Evolutionary conservation across 352 stramenopile species (phyloP), one percentile per base, ranked within the genome.

Genomic region (Pythium utonaiense): DNA sequence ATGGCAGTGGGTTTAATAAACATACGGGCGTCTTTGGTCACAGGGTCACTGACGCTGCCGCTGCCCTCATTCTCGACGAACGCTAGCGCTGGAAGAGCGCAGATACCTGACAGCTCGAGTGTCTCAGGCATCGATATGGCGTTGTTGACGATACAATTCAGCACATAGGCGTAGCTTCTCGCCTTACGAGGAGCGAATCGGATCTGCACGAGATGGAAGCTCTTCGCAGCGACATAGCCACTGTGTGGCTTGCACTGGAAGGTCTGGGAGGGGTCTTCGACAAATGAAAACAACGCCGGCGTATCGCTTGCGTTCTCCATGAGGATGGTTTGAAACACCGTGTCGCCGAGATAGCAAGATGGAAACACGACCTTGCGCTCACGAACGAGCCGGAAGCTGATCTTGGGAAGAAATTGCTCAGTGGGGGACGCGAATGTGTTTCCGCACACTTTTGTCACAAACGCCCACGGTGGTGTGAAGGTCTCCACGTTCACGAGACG

Each of bases 401-500:
- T 74, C 58, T 96, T 96, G 8, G 92, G 76, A 8, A 97, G 68
- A 50, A 98, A 97, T 48, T 97, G 90, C 40, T 94, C 80, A 5
- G 75, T 83, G 0, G 71, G 69, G 14, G 78, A 89, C 16, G 73
- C 45, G 57, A 97, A 98, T 7, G 90, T 97, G 72, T 98, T 95
- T 21, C 92, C 94, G 28, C 75, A 75, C 3, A 80, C 77, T 24
- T 80, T 83, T 14, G 91, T 54, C 6, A 85, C 67, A 1, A 97
- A 40, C 44, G 77, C 94, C 91, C 89, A 98, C 19, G 94, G 91
- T 16, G 93, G 92, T 28, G 88, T 92, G 41, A 98, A 93, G 17
- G 89, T 96, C 33, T 89, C 74, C 47, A 97, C 87, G 56, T 97
- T 96, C 3, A 98, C 93, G 27, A 97, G 80, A 7, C 93, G 88